These are phyloP conservation scores for Crataegus laevigata DNA, from an alignment of 306 rosid genomes.

Conservation along the genomic window DNA sequence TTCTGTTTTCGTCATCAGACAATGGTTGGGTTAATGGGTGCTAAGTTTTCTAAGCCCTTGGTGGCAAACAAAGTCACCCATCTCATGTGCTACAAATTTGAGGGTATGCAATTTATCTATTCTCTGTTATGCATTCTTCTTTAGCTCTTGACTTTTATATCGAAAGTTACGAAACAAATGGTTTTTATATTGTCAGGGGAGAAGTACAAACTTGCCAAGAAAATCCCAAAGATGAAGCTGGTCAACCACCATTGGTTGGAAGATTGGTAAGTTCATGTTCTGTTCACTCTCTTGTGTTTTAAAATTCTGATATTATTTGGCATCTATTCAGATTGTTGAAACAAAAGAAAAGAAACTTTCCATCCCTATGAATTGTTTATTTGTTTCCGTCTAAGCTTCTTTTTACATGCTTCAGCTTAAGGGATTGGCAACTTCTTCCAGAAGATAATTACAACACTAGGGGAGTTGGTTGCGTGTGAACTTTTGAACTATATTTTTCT, in stretches of 20 bases:
- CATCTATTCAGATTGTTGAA: neutral
- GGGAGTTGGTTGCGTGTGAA: constrained; percentile 26
- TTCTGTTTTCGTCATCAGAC: constrained; percentile 34
- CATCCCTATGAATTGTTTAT: constrained; percentile 6
- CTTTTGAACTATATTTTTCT: neutral
- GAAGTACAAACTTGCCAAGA: constrained; percentile 83
- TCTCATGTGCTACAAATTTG: constrained; percentile 92
- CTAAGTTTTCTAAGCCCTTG: constrained; percentile 78
- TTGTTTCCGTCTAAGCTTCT: neutral
- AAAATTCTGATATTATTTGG: neutral
- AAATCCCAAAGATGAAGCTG: constrained; percentile 56
- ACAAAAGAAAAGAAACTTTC: neutral
- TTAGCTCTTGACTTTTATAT: neutral
- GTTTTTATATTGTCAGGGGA: constrained; percentile 49
- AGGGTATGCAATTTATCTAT: constrained; percentile 35
- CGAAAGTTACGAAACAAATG: neutral
- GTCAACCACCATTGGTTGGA: constrained; percentile 91
- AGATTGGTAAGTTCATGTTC: constrained; percentile 50
- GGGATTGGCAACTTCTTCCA: constrained; percentile 68
- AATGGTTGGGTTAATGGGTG: constrained; percentile 85
- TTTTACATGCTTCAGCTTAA: constrained; percentile 53
- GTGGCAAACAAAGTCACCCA: constrained; percentile 87
- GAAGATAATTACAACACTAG: constrained; percentile 68
- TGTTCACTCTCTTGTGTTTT: constrained; percentile 1
- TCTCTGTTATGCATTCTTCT: neutral